Percentiles rank a stretch among this genome's conserved stretches.
These are phyloP conservation scores for Penicillium parvum DNA, from an alignment of 495 filamentous ascomycete species.

Conservation along the genomic window DNA sequence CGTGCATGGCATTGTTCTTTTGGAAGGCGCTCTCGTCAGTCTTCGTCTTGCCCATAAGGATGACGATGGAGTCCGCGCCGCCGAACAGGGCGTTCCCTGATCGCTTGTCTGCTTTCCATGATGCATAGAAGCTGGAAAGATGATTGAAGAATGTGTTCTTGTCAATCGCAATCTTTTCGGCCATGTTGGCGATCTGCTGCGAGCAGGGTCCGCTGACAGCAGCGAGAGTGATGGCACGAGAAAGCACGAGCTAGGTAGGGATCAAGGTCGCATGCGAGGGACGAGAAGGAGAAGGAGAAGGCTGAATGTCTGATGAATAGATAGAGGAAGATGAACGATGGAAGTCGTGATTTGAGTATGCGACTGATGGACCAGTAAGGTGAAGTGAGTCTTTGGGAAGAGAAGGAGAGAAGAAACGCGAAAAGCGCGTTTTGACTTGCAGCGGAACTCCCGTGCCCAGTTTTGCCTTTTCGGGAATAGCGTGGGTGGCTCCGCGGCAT, in stretches of 20 bases:
- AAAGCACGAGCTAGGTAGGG: background rate
- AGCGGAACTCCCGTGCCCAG: slow-evolving; percentile 17
- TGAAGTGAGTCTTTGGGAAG: background rate
- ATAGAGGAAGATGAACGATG: slow-evolving; percentile 1
- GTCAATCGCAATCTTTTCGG: slow-evolving; percentile 82
- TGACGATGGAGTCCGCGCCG: slow-evolving; percentile 77
- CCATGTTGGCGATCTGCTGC: slow-evolving; percentile 34
- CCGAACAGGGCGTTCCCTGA: slow-evolving; percentile 69
- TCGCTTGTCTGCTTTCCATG: slow-evolving; percentile 96
- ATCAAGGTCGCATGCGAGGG: slow-evolving; percentile 5
- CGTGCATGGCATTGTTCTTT: slow-evolving; percentile 94
- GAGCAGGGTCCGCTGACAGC: slow-evolving; percentile 17
- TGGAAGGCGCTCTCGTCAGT: slow-evolving; percentile 69
- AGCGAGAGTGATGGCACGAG: slow-evolving; percentile 8
- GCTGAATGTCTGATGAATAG: background rate
- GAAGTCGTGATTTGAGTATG: background rate
- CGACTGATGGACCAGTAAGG: background rate
- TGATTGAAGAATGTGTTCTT: slow-evolving; percentile 87
- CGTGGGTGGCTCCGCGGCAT: background rate
- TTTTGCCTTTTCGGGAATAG: slow-evolving; percentile 23
- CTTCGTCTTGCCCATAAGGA: slow-evolving; percentile 91
- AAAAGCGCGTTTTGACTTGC: slow-evolving; percentile 28
- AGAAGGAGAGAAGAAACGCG: slow-evolving; percentile 20
- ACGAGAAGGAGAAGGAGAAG: background rate
- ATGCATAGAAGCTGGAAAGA: slow-evolving; percentile 73